These are phyloP conservation scores for Lactifluus echinatus DNA, from an alignment of 768 basidiomycete genomes.

Conservation along the genomic window DNA sequence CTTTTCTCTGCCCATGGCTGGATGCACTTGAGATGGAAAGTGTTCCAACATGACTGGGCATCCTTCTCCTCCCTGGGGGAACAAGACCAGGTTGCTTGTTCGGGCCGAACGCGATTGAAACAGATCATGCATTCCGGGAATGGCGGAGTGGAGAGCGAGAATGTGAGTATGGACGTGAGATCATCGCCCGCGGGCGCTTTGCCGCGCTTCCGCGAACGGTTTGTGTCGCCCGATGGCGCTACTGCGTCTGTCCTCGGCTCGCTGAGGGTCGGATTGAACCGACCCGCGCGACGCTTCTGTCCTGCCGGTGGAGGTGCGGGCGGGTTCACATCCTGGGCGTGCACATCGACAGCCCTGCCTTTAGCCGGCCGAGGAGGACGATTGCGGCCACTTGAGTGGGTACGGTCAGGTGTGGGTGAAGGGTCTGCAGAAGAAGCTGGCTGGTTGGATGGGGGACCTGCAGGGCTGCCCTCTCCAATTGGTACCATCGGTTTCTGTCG, in stretches of 20 bases:
- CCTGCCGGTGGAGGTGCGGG: neutral
- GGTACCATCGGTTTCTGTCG: neutral
- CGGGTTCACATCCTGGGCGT: neutral
- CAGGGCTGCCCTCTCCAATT: neutral
- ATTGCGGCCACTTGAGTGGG: neutral
- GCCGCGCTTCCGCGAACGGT: neutral
- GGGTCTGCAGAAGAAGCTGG: neutral
- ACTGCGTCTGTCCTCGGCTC: neutral
- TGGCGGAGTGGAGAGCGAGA: constrained; percentile 56
- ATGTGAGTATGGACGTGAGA: constrained; percentile 65
- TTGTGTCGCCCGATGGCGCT: neutral
- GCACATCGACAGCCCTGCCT: neutral
- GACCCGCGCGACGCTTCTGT: constrained; percentile 2
- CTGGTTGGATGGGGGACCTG: neutral
- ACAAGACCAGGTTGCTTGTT: constrained; percentile 84
- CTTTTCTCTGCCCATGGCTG: constrained; percentile 81
- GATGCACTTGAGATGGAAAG: constrained; percentile 88
- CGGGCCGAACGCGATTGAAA: constrained; percentile 69
- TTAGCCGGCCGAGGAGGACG: neutral
- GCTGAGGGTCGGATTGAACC: constrained; percentile 9
- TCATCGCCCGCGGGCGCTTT: constrained; percentile 38
- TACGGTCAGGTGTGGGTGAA: neutral
- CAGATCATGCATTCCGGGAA: constrained; percentile 80
- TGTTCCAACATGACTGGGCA: constrained; percentile 75
- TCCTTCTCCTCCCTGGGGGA: constrained; percentile 36